phyloP scores from a whole-genome alignment of 805 yeast species.

The Jamesozyma jinghongensis region DNA sequence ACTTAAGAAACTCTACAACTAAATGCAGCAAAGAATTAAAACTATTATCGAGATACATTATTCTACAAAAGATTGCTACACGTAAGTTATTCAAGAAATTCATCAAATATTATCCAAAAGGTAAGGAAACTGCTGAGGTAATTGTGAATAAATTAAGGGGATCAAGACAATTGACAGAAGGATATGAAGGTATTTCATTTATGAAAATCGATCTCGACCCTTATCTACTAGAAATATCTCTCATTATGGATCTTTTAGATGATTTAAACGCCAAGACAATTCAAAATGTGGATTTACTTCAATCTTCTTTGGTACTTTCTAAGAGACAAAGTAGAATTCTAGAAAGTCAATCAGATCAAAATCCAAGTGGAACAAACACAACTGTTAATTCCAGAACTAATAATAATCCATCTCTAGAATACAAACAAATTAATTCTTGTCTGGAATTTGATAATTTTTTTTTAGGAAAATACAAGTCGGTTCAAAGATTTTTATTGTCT shows the following conservation, averaged over 20 bases:
- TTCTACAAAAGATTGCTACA: conserved; percentile 53
- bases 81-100: conserved; percentile 52
- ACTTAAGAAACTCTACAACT: conserved; percentile 14
- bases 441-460: conserved; percentile 33
- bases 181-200: conserved; percentile 39
- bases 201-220: conserved; percentile 40
- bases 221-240: conserved; percentile 40
- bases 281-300: conserved; percentile 1
- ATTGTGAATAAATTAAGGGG: conserved; percentile 11
- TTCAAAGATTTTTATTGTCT: conserved; percentile 34
- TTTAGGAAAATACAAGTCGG: conserved; percentile 28
- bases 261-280: conserved; percentile 9
- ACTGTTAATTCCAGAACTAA: neutral
- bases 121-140: conserved; percentile 5
- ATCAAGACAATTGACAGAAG: conserved; percentile 13
- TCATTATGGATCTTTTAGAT: conserved; percentile 33
- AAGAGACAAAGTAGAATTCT: neutral
- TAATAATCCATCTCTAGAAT: neutral
- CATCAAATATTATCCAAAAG: conserved; percentile 18
- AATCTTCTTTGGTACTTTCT: conserved; percentile 2
- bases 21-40: conserved; percentile 34
- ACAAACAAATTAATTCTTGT: conserved; percentile 3
- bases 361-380: no score
- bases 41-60: conserved; percentile 45
- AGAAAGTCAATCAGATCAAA: no score